Evolutionary conservation across 257 asterid species (phyloP).

Genomic region (Scutellaria minor): DNA sequence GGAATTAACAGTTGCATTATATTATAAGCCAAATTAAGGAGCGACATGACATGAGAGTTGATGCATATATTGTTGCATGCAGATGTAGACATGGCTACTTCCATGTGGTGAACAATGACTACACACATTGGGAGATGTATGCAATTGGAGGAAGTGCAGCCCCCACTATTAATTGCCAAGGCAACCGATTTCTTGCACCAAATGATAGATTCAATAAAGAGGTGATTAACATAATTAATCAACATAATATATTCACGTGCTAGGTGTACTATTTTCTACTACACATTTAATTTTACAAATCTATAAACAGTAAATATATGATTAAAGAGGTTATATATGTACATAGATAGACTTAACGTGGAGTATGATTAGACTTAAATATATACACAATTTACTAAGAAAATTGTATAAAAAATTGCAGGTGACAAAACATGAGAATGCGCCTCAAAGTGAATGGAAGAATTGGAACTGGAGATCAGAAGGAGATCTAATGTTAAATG

Average conservation of each 20-base stretch:
- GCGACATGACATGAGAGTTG: not conserved
- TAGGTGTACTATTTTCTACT: not conserved
- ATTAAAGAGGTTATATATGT: not conserved
- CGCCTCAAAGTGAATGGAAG: conserved; percentile 63
- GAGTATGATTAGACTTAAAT: too few species aligned
- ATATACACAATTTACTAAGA: too few species aligned
- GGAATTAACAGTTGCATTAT: not conserved
- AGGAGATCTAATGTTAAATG: conserved; percentile 72
- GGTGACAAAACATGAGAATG: conserved; percentile 68
- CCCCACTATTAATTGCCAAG: conserved; percentile 62
- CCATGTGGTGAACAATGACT: conserved; percentile 66
- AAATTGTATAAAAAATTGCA: not conserved
- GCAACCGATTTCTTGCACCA: conserved; percentile 63
- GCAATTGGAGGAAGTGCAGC: conserved; percentile 62
- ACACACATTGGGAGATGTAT: conserved; percentile 64
- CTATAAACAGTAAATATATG: not conserved
- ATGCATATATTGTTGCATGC: conserved; percentile 11
- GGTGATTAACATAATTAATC: conserved; percentile 32
- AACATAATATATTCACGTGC: not conserved
- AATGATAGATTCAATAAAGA: conserved; percentile 47
- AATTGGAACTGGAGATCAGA: conserved; percentile 70
- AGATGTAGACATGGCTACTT: conserved; percentile 62
- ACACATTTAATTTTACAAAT: too few species aligned
- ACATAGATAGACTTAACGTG: not conserved
- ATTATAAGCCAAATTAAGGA: not conserved